Conservation (phyloP, 306 rosid genomes). For the Prunus padus region DNA sequence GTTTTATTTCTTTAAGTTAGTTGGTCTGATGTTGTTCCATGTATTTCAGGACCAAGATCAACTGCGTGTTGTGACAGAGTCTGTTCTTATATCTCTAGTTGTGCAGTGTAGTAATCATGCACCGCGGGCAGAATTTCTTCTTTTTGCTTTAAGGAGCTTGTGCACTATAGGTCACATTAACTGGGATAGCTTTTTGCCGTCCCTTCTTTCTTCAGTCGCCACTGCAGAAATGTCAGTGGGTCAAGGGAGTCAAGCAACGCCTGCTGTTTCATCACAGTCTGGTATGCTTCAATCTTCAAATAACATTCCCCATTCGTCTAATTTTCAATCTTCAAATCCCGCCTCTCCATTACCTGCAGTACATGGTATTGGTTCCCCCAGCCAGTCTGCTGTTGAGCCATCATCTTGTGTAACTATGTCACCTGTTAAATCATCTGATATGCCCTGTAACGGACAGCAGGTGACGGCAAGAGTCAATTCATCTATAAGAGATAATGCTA, state of each 20-base stretch:
- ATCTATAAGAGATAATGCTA: slow-evolving; percentile 69
- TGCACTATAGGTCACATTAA: slow-evolving; percentile 73
- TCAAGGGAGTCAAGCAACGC: slow-evolving; percentile 63
- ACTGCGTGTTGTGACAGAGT: slow-evolving; percentile 73
- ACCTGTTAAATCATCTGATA: slow-evolving; percentile 82
- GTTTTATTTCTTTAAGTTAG: background rate
- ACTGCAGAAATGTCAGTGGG: slow-evolving; percentile 64
- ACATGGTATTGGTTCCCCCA: slow-evolving; percentile 90
- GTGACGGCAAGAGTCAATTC: slow-evolving; percentile 51
- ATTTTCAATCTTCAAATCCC: slow-evolving; percentile 84
- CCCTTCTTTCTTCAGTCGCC: slow-evolving; percentile 82
- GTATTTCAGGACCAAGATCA: slow-evolving; percentile 89
- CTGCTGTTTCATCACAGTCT: slow-evolving; percentile 73
- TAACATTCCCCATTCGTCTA: slow-evolving; percentile 52
- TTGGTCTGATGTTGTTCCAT: slow-evolving; percentile 10
- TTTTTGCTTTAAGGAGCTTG: slow-evolving; percentile 74
- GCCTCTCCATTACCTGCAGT: slow-evolving; percentile 84
- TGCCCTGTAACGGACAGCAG: slow-evolving; percentile 52
- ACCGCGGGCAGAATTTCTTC: slow-evolving; percentile 86
- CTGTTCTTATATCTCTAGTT: slow-evolving; percentile 74
- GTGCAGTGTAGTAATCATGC: slow-evolving; percentile 90
- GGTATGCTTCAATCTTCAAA: slow-evolving; percentile 63
- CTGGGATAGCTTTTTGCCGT: slow-evolving; percentile 85
- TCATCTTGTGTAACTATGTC: slow-evolving; percentile 59
- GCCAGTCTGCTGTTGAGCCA: slow-evolving; percentile 63